phyloP scores from a whole-genome alignment of 495 filamentous ascomycete species.

The Hyaloscypha variabilis region DNA sequence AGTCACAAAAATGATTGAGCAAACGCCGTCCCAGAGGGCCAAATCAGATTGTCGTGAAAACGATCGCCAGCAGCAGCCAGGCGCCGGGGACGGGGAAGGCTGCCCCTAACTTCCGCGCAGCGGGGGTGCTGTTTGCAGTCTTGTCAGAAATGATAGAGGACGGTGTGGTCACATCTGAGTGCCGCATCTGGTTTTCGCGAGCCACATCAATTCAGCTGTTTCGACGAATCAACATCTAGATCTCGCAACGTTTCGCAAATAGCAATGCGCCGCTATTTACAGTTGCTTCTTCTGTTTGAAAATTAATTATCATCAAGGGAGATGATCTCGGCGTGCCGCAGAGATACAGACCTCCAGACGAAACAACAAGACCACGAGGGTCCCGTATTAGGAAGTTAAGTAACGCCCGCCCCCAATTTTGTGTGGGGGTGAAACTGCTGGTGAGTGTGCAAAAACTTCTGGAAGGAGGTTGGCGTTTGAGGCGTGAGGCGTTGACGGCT shows the following conservation, averaged over 20 bases:
- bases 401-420: neutral
- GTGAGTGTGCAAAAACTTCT: neutral
- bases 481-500: constrained; percentile 2
- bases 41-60: constrained; percentile 1
- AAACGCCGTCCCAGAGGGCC: neutral
- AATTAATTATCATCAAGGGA: neutral
- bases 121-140: constrained; percentile 4
- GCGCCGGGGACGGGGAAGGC: constrained; percentile 20
- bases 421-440: constrained; percentile 7
- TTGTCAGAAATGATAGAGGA: constrained; percentile 2
- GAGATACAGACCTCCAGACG: constrained; percentile 6
- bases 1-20: constrained; percentile 4
- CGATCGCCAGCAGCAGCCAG: constrained; percentile 17
- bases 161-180: neutral
- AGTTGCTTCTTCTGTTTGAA: constrained; percentile 7
- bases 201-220: neutral
- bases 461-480: constrained; percentile 8
- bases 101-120: constrained; percentile 3
- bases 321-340: constrained; percentile 11
- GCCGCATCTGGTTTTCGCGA: neutral
- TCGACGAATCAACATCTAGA: neutral
- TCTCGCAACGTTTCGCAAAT: neutral
- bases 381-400: constrained; percentile 3
- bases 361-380: constrained; percentile 16
- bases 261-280: neutral